Conservation (phyloP, 164 flowering plant species). For the Vitis amurensis region DNA sequence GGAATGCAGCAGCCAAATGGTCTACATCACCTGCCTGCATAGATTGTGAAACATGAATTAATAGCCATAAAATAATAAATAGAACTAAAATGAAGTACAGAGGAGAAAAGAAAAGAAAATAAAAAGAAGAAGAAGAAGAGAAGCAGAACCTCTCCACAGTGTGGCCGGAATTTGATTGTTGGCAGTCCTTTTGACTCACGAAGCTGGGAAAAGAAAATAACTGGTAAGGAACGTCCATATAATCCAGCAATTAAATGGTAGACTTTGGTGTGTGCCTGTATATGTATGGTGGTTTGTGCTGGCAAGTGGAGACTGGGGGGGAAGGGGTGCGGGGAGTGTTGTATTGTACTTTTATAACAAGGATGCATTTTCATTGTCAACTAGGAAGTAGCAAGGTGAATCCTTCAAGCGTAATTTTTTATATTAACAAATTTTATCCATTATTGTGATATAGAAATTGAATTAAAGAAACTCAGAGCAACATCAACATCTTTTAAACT, state of each 20-base stretch:
- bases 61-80: background rate
- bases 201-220: conserved; percentile 32
- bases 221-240: background rate
- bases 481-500: background rate
- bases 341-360: too few relatives aligned
- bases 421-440: too few relatives aligned
- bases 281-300: too few relatives aligned
- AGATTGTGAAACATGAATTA: conserved; percentile 1
- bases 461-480: too few relatives aligned
- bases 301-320: too few relatives aligned
- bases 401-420: too few relatives aligned
- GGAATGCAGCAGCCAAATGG: conserved; percentile 72
- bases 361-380: too few relatives aligned
- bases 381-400: too few relatives aligned
- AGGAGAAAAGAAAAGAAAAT: background rate
- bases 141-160: conserved; percentile 59
- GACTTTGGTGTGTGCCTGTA: too few relatives aligned
- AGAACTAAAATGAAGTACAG: background rate
- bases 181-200: conserved; percentile 68
- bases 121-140: background rate
- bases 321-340: too few relatives aligned
- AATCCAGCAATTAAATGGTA: too few relatives aligned
- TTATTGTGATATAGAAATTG: too few relatives aligned
- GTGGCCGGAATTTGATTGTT: conserved; percentile 65
- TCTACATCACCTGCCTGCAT: conserved; percentile 79